Conservation (phyloP, 345 rosid species). For the Triadica sebifera region DNA sequence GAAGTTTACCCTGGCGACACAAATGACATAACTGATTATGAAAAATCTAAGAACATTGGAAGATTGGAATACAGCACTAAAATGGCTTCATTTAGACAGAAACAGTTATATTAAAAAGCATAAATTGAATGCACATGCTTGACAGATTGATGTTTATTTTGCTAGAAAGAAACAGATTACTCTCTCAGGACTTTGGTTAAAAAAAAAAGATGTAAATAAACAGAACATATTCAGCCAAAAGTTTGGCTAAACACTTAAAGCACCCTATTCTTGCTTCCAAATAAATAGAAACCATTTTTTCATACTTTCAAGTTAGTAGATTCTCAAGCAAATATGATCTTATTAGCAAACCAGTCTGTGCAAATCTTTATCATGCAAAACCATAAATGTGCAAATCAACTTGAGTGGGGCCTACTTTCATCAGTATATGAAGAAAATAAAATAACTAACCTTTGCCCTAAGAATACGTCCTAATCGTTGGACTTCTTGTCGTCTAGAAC, state of each 20-base stretch:
- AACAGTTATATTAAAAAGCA: not conserved
- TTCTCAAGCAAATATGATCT: not conserved
- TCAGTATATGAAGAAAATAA: not conserved
- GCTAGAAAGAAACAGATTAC: not conserved
- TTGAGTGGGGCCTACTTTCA: no score
- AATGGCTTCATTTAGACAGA: not conserved
- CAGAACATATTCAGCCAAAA: no score
- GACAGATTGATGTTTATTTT: not conserved
- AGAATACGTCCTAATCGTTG: constrained; percentile 98
- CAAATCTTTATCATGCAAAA: not conserved
- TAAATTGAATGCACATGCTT: no score
- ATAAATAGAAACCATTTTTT: not conserved
- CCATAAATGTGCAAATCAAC: not conserved
- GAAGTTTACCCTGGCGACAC: constrained; percentile 68
- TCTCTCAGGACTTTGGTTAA: no score
- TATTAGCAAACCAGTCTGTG: not conserved
- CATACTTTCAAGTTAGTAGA: not conserved
- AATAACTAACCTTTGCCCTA: constrained; percentile 76
- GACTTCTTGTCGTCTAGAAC: constrained; percentile 98
- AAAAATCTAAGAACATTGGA: not conserved
- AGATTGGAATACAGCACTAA: not conserved
- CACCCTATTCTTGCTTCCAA: not conserved
- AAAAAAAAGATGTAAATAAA: no score
- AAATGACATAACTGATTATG: not conserved
- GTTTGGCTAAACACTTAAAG: no score